Evolutionary conservation across 306 rosid genomes (phyloP).

Genomic region (Prunus campanulata): DNA sequence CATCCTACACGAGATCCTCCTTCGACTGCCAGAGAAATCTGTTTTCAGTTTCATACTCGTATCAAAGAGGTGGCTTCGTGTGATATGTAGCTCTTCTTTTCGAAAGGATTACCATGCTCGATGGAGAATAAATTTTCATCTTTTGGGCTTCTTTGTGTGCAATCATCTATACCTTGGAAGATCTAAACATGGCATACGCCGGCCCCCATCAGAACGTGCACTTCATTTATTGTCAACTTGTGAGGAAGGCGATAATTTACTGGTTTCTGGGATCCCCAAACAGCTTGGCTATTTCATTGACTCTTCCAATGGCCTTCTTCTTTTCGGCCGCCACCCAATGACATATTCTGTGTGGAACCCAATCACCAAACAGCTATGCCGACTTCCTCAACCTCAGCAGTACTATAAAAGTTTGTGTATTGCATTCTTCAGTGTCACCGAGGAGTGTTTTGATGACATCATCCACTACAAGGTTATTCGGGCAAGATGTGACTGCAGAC

Average conservation of each 20-base stretch:
- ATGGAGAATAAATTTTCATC: slow-evolving; percentile 55
- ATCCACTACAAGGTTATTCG: slow-evolving; percentile 55
- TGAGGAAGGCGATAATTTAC: slow-evolving; percentile 72
- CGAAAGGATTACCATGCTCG: slow-evolving; percentile 34
- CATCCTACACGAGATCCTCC: slow-evolving; percentile 59
- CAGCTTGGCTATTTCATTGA: slow-evolving; percentile 68
- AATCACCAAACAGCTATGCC: slow-evolving; percentile 38
- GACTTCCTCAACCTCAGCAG: slow-evolving; percentile 66
- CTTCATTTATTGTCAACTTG: slow-evolving; percentile 66
- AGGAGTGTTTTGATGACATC: slow-evolving; percentile 38
- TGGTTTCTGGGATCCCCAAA: slow-evolving; percentile 49
- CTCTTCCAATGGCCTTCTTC: slow-evolving; percentile 60
- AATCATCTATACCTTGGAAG: slow-evolving; percentile 60
- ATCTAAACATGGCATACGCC: slow-evolving; percentile 49
- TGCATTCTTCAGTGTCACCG: slow-evolving; percentile 57
- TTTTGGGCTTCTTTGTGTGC: slow-evolving; percentile 68
- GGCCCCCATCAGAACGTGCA: slow-evolving; percentile 67
- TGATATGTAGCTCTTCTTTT: slow-evolving; percentile 55
- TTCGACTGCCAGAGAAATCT: slow-evolving; percentile 57
- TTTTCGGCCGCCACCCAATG: slow-evolving; percentile 70
- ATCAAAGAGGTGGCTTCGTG: slow-evolving; percentile 65
- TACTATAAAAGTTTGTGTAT: slow-evolving; percentile 59
- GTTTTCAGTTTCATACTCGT: slow-evolving; percentile 40
- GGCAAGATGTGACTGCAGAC: slow-evolving; percentile 66
- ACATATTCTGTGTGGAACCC: slow-evolving; percentile 57